Evolutionary conservation across 768 basidiomycete species (phyloP).

Genomic region (Termitomyces sp.): DNA sequence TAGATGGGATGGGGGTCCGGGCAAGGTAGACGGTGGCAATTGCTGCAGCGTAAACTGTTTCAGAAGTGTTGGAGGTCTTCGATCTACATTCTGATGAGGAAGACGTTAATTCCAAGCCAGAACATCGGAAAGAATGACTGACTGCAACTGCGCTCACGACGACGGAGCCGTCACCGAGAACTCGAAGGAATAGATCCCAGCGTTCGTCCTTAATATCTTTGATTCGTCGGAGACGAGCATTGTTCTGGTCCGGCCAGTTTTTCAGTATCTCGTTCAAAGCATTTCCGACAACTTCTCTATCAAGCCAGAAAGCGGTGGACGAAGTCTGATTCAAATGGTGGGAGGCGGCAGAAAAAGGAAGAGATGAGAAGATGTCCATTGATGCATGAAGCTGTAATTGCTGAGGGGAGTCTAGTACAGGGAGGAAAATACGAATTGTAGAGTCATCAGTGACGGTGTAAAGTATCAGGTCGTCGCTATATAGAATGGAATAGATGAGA

Average conservation of each 20-base stretch:
- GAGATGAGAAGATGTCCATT: slow-evolving; percentile 66
- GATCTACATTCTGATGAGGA: slow-evolving; percentile 73
- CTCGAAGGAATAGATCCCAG: slow-evolving; percentile 78
- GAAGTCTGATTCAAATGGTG: slow-evolving; percentile 25
- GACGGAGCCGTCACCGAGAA: slow-evolving; percentile 70
- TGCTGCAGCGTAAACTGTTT: slow-evolving; percentile 73
- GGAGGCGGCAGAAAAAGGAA: slow-evolving; percentile 36
- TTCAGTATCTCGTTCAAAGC: slow-evolving; percentile 41
- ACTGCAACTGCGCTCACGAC: slow-evolving; percentile 72
- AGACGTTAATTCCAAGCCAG: not conserved
- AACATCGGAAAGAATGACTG: slow-evolving; percentile 25
- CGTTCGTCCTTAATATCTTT: slow-evolving; percentile 65
- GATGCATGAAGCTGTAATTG: slow-evolving; percentile 82
- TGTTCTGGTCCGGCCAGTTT: slow-evolving; percentile 34
- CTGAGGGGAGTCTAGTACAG: slow-evolving; percentile 83
- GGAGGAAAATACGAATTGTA: slow-evolving; percentile 79
- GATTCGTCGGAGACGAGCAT: slow-evolving; percentile 43
- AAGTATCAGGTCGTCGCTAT: slow-evolving; percentile 75
- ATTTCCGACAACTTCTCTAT: slow-evolving; percentile 54
- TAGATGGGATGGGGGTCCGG: slow-evolving; percentile 46
- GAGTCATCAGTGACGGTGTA: slow-evolving; percentile 85
- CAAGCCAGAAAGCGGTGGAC: slow-evolving; percentile 67
- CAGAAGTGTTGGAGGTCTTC: slow-evolving; percentile 80
- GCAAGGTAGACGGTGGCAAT: slow-evolving; percentile 46
- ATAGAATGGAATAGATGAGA: slow-evolving; percentile 1